Evolutionary conservation across 805 yeast genomes (phyloP).

Genomic region (Vanderwaltozyma polyspora): DNA sequence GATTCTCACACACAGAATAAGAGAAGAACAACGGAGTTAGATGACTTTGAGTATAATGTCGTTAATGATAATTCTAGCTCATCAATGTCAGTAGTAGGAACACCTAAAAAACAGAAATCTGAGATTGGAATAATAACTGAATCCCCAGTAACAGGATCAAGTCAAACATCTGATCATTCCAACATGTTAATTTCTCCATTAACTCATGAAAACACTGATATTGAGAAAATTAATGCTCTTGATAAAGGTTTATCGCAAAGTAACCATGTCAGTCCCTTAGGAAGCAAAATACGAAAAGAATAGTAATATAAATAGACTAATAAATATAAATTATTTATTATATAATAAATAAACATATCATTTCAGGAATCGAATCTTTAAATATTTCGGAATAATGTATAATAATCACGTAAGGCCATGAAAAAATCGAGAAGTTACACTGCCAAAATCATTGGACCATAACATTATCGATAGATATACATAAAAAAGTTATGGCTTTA

Average conservation of each 20-base stretch:
- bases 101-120: conserved; percentile 19
- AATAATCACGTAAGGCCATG: too few relatives aligned
- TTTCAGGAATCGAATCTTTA: too few relatives aligned
- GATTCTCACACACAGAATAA: conserved; percentile 10
- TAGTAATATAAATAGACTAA: neutral
- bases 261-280: neutral
- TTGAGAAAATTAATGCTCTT: too few relatives aligned
- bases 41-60: conserved; percentile 17
- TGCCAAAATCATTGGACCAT: too few relatives aligned
- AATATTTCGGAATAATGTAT: too few relatives aligned
- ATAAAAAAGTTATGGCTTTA: too few relatives aligned
- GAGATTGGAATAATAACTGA: conserved; percentile 4
- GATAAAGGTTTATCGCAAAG: neutral
- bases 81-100: conserved; percentile 4
- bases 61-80: conserved; percentile 2
- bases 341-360: neutral
- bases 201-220: too few relatives aligned
- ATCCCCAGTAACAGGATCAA: conserved; percentile 9
- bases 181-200: too few relatives aligned
- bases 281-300: conserved; percentile 1
- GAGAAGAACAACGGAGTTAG: conserved; percentile 22
- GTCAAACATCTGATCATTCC: too few relatives aligned
- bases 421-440: too few relatives aligned
- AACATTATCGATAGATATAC: too few relatives aligned
- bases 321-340: neutral